Percentiles rank a stretch among this genome's conserved stretches.
Conservation (phyloP, 257 asterid species). For the Nemophila menziesii region DNA sequence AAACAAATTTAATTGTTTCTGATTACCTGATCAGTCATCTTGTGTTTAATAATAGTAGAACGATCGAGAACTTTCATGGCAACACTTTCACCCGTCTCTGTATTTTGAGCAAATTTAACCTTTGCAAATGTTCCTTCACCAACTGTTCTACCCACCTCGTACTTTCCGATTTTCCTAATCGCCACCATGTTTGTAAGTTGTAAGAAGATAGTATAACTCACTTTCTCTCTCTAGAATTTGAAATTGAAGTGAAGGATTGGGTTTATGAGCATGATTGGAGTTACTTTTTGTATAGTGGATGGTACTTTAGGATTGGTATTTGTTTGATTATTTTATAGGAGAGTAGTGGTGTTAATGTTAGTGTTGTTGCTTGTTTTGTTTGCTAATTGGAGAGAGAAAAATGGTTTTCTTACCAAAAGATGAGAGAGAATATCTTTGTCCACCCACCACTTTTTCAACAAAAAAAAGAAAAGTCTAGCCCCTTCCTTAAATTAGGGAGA, state of each 20-base stretch:
- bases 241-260: neutral
- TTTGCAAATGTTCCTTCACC: constrained; percentile 99
- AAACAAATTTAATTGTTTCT: no score
- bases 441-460: no score
- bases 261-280: neutral
- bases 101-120: constrained; percentile 93
- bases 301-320: neutral
- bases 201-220: neutral
- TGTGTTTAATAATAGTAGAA: constrained; percentile 85
- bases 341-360: no score
- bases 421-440: no score
- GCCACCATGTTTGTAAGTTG: constrained; percentile 69
- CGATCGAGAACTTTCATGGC: constrained; percentile 99
- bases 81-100: constrained; percentile 96
- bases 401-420: no score
- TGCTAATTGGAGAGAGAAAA: no score
- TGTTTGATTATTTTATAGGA: neutral
- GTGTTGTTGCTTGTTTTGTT: no score
- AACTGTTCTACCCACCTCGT: constrained; percentile 90
- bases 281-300: neutral
- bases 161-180: constrained; percentile 85
- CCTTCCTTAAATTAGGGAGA: no score
- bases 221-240: neutral
- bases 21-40: constrained; percentile 87
- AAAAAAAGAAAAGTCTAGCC: no score